A percentile compares a stretch with the other conserved stretches of the same genome.
These are phyloP conservation scores for Zymoseptoria passerinii DNA, from an alignment of 2,329 filamentous ascomycete species.

Conservation along the genomic window DNA sequence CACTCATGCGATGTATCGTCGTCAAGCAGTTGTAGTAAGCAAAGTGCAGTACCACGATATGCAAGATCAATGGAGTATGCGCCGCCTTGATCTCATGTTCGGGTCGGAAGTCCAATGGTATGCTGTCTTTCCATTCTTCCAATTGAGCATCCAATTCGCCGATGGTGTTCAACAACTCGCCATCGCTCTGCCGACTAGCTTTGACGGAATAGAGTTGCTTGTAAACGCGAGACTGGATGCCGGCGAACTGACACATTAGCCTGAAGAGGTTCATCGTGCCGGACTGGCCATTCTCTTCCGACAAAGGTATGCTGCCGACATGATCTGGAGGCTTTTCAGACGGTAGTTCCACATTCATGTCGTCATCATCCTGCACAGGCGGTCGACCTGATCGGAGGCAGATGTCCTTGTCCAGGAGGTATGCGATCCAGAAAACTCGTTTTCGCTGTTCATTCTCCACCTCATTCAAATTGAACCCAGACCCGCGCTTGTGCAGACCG, in stretches of 20 bases:
- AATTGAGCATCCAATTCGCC: slow-evolving; percentile 76
- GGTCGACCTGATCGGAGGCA: slow-evolving; percentile 64
- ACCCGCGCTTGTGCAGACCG: slow-evolving; percentile 86
- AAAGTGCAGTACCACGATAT: slow-evolving; percentile 90
- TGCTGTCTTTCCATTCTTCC: slow-evolving; percentile 93
- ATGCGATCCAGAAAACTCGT: slow-evolving; percentile 69
- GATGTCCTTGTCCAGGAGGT: slow-evolving; percentile 65
- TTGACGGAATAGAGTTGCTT: slow-evolving; percentile 87
- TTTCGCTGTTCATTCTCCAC: slow-evolving; percentile 89
- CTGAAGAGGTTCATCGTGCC: slow-evolving; percentile 93
- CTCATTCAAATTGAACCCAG: slow-evolving; percentile 85
- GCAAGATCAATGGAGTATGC: slow-evolving; percentile 86
- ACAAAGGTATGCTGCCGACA: slow-evolving; percentile 85
- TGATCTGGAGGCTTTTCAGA: slow-evolving; percentile 86
- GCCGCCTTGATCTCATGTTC: slow-evolving; percentile 92
- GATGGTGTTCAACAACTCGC: slow-evolving; percentile 89
- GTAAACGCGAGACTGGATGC: slow-evolving; percentile 91
- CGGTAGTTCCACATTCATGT: slow-evolving; percentile 93
- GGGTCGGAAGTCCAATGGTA: slow-evolving; percentile 91
- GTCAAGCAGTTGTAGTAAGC: slow-evolving; percentile 97
- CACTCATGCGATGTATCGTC: slow-evolving; percentile 96
- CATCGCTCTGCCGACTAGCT: slow-evolving; percentile 83
- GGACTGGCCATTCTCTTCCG: slow-evolving; percentile 57
- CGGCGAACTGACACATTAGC: slow-evolving; percentile 81
- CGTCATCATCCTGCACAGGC: slow-evolving; percentile 65